These are phyloP conservation scores for Leishmania braziliensis DNA, from an alignment of 208 protist genomes.

Conservation along the genomic window DNA sequence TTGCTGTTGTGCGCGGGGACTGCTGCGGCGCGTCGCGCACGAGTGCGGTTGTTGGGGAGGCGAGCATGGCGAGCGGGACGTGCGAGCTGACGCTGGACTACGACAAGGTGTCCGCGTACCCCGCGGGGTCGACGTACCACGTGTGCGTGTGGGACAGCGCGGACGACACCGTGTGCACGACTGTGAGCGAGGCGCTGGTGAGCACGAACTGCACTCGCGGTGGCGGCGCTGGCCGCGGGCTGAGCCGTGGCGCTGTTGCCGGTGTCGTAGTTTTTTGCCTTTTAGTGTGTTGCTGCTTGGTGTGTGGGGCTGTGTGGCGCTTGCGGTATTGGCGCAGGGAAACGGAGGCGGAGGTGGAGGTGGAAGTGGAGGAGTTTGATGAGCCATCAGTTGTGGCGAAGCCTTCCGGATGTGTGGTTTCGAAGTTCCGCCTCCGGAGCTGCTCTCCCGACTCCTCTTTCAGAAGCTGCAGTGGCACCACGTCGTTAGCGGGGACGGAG, in stretches of 20 bases:
- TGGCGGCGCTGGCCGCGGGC: slow-evolving; percentile 10
- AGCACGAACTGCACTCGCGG: slow-evolving; percentile 29
- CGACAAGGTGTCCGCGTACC: slow-evolving; percentile 26
- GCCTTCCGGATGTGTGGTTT: background rate
- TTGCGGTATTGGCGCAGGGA: background rate
- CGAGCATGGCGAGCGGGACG: slow-evolving; percentile 23
- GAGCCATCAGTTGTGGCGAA: background rate
- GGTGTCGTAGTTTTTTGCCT: slow-evolving; percentile 36
- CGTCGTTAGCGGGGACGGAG: background rate
- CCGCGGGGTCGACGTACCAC: slow-evolving; percentile 33
- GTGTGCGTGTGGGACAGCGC: slow-evolving; percentile 57
- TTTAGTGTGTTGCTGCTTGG: background rate
- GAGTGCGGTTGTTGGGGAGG: slow-evolving; percentile 22
- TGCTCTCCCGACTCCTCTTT: background rate
- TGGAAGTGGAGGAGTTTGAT: background rate
- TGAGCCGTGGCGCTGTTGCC: slow-evolving; percentile 35
- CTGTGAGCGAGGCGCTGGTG: slow-evolving; percentile 35
- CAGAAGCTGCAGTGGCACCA: background rate
- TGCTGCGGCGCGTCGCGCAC: slow-evolving; percentile 43
- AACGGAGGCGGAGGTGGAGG: background rate
- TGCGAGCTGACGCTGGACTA: slow-evolving; percentile 45
- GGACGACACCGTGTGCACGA: slow-evolving; percentile 58
- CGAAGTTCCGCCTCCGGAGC: background rate
- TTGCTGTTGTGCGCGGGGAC: slow-evolving; percentile 52
- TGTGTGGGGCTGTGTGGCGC: background rate